Percentiles rank a stretch among this genome's conserved stretches.
Conservation (phyloP, 2,329 filamentous ascomycete species). For the Fusarium stilboides region DNA sequence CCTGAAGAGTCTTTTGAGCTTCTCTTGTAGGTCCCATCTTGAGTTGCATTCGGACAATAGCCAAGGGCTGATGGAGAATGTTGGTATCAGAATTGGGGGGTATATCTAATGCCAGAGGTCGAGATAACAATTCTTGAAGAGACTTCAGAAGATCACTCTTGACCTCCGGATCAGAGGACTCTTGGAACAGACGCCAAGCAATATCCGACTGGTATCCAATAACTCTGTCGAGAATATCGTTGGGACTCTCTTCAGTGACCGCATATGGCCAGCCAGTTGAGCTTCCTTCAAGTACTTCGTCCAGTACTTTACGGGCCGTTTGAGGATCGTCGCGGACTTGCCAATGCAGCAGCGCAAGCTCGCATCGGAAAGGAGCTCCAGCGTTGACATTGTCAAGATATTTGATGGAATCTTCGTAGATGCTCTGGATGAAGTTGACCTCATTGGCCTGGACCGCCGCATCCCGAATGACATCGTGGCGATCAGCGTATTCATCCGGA, state of each 20-base stretch:
- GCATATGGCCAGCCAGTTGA: constrained; percentile 44
- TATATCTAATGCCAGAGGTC: constrained; percentile 44
- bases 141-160: constrained; percentile 40
- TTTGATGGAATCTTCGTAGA: constrained; percentile 44
- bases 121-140: constrained; percentile 29
- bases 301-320: constrained; percentile 34
- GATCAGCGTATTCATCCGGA: constrained; percentile 13
- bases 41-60: constrained; percentile 45
- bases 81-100: constrained; percentile 26
- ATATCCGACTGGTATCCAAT: constrained; percentile 38
- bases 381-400: constrained; percentile 50
- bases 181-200: constrained; percentile 41
- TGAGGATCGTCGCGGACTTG: constrained; percentile 35
- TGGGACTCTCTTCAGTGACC: constrained; percentile 38
- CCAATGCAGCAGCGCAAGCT: constrained; percentile 37
- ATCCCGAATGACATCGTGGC: constrained; percentile 29
- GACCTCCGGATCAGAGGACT: constrained; percentile 36
- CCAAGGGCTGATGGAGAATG: constrained; percentile 29
- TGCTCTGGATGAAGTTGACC: constrained; percentile 38
- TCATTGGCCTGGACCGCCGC: constrained; percentile 38
- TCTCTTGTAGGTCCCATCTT: constrained; percentile 44
- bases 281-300: constrained; percentile 45
- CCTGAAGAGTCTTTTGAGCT: constrained; percentile 43
- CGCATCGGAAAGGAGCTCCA: constrained; percentile 44
- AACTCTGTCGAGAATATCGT: constrained; percentile 25